phyloP scores from a whole-genome alignment of 2,329 filamentous ascomycete genomes.

The Colletotrichum gigasporum region DNA sequence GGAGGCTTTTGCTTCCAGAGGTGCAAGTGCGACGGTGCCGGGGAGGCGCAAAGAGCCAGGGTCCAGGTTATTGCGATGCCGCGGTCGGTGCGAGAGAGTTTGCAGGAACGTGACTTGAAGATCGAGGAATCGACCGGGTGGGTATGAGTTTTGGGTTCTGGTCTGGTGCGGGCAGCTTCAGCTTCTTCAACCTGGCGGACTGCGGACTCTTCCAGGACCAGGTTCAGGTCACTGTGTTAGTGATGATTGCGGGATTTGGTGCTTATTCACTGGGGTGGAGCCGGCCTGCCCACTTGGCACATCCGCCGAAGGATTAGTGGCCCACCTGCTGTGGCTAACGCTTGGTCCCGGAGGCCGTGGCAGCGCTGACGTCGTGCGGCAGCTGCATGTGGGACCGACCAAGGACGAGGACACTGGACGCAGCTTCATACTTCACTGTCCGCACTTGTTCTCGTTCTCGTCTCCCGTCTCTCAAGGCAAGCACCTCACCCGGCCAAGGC shows the following conservation, averaged over 20 bases:
- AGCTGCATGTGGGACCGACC: neutral
- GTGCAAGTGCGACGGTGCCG: neutral
- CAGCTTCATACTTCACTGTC: no score
- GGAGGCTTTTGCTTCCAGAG: neutral
- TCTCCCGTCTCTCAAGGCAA: constrained; percentile 5
- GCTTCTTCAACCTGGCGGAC: constrained; percentile 10
- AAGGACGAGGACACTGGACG: neutral
- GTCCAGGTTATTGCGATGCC: constrained; percentile 2
- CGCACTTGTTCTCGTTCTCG: no score
- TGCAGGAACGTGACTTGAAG: neutral
- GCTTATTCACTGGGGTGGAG: constrained; percentile 25
- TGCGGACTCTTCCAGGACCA: neutral
- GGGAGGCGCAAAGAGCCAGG: neutral
- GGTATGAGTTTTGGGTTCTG: neutral
- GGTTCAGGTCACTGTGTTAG: no score
- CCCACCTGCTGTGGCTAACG: constrained; percentile 1
- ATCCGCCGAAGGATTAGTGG: no score
- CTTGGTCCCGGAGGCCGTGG: neutral
- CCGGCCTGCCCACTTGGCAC: constrained; percentile 3
- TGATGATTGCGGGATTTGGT: constrained; percentile 23
- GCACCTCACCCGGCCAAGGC: neutral
- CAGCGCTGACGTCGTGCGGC: constrained; percentile 23
- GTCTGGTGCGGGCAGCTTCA: neutral
- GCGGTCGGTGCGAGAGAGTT: neutral
- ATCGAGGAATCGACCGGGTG: neutral